Percentiles rank a stretch among this genome's conserved stretches.
These are phyloP conservation scores for Penicillium cataractarum DNA, from an alignment of 495 filamentous ascomycete species.

Conservation along the genomic window DNA sequence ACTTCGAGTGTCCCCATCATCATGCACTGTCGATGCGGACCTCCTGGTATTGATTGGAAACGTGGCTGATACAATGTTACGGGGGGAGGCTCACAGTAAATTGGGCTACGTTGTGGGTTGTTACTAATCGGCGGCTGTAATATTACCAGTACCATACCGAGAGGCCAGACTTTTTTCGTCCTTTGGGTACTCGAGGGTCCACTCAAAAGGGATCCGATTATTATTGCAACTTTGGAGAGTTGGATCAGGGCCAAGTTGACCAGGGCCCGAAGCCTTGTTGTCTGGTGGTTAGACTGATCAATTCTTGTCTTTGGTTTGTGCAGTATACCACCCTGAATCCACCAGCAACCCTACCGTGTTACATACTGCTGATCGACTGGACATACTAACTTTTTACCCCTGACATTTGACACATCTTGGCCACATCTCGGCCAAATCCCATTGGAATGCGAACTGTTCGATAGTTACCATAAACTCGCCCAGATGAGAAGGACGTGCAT, in stretches of 20 bases:
- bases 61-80: constrained; percentile 2
- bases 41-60: constrained; percentile 29
- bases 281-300: not conserved
- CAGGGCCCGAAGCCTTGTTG: not conserved
- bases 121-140: constrained; percentile 5
- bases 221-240: not conserved
- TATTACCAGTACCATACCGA: constrained; percentile 5
- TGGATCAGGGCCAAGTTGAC: not conserved
- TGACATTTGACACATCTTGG: not conserved
- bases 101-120: too few relatives aligned
- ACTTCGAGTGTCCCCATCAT: constrained; percentile 16
- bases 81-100: not conserved
- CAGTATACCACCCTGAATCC: not conserved
- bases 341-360: constrained; percentile 1
- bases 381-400: constrained; percentile 3
- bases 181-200: not conserved
- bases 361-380: not conserved
- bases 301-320: not conserved
- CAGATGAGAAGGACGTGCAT: not conserved
- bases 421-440: not conserved
- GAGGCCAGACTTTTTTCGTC: constrained; percentile 10
- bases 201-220: not conserved
- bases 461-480: not conserved
- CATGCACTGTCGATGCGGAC: constrained; percentile 10
- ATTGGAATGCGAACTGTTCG: not conserved